Base-by-base conservation (phyloP, 108 stramenopile species). In the Pseudonitzschia multiseries region DNA sequence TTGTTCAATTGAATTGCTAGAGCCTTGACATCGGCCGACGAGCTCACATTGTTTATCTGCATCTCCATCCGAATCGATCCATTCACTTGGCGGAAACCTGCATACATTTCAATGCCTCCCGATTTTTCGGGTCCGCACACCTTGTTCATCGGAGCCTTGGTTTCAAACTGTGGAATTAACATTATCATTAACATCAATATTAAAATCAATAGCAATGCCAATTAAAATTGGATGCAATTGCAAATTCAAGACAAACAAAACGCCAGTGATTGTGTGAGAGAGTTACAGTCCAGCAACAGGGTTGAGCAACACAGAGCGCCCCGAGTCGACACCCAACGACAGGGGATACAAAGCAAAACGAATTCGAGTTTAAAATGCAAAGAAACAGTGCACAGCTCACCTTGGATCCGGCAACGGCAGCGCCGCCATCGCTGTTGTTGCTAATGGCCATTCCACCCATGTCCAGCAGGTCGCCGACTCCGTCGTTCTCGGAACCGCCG, bases 1-100 rank as follows among this genome's bases (percentile, higher is more conserved):
- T 98, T 98, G 84, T 99, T 99, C 50, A 98, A 80, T 86, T 99
- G 97, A 71, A 99, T 92, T 24, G 96, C 97, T 54, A 99, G 74
- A 42, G 73, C 85, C 43, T 87, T 79, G 13, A 98, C 50, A 3
- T 96, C 97, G 14, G 84, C 71, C 36, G 81, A 57, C 31, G 83
- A 84, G 26, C 76, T 74, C 22, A 90, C 61, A 69, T 99, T 98
- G 24, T 76, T 67, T 20, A 99, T 74, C 63, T 97, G 88, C 72
- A 97, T 71, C 51, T 97, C 96, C 72, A 98, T 80, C n/a, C 77
- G 71, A 28, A 93, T 85, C 36, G 82, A 80, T 36, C 83, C 83
- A 54, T 83, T 76, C 2, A 82, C 66, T 72, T 90, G 94, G 46
- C 81, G 86, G 82, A 92, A 96, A 26, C 89, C 94, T 18, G 84